phyloP scores from a whole-genome alignment of 1,139 yeast species.

The Kodamaea suecica region DNA sequence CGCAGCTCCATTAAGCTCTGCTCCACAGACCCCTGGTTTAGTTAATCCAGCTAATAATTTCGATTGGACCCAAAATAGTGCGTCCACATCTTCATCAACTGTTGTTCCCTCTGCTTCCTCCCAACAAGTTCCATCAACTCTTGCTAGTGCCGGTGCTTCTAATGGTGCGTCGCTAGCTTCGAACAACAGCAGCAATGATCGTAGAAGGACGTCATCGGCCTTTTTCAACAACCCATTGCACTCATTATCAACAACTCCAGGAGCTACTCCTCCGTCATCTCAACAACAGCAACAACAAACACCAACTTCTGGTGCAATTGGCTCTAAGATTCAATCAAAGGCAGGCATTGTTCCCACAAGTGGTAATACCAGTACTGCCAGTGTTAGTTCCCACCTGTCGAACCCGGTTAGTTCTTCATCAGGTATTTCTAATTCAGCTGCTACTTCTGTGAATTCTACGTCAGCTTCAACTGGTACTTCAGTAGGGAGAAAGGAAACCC shows the following conservation, averaged over 20 bases:
- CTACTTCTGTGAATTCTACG: slow-evolving; percentile 6
- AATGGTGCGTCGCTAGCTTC: slow-evolving; percentile 7
- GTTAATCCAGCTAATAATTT: slow-evolving; percentile 17
- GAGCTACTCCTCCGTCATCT: neutral
- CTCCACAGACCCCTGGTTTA: slow-evolving; percentile 40
- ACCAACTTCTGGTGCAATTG: neutral
- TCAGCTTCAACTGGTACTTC: slow-evolving; percentile 3
- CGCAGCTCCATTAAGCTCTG: slow-evolving; percentile 16
- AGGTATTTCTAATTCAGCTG: slow-evolving; percentile 1
- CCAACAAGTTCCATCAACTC: neutral
- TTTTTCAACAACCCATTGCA: slow-evolving; percentile 19
- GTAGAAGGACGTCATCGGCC: slow-evolving; percentile 37
- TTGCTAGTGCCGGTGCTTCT: neutral
- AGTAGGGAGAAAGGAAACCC: slow-evolving; percentile 36
- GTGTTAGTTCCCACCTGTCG: neutral
- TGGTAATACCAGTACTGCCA: neutral
- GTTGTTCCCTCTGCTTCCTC: slow-evolving; percentile 1
- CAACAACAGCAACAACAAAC: no score
- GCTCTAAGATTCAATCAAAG: neutral
- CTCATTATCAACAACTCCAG: slow-evolving; percentile 3
- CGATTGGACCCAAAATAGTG: slow-evolving; percentile 13
- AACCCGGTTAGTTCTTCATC: neutral
- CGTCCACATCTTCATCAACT: slow-evolving; percentile 6
- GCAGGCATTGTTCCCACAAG: neutral
- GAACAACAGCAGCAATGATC: slow-evolving; percentile 15